Evolutionary conservation across 2,329 filamentous ascomycete genomes (phyloP).

Genomic region (Neoascochyta sp.): DNA sequence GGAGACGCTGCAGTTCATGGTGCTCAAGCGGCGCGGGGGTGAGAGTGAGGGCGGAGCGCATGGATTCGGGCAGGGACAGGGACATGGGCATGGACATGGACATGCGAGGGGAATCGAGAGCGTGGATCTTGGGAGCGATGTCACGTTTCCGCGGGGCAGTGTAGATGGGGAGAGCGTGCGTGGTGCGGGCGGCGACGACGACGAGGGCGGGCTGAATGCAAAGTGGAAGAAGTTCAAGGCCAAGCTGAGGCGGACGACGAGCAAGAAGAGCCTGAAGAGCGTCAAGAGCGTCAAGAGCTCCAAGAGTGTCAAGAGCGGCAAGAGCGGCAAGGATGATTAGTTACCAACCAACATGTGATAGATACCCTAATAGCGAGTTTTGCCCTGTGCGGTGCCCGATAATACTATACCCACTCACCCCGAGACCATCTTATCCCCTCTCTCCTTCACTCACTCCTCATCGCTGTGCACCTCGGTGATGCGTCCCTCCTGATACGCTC

Average conservation of each 20-base stretch:
- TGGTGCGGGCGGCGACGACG: conserved; percentile 4
- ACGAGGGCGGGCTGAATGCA: conserved; percentile 20
- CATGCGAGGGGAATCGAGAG: conserved; percentile 18
- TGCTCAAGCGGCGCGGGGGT: conserved; percentile 12
- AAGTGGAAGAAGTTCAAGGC: conserved; percentile 38
- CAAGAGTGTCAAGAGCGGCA: conserved; percentile 20
- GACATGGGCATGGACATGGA: conserved; percentile 1
- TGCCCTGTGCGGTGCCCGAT: too few relatives aligned
- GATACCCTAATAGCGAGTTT: background rate
- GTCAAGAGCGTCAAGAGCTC: conserved; percentile 30
- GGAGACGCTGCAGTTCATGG: conserved; percentile 36
- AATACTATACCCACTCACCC: too few relatives aligned
- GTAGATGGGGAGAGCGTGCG: conserved; percentile 1
- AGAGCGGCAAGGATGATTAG: conserved; percentile 6
- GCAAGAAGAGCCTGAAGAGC: conserved; percentile 35
- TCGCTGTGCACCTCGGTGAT: conserved; percentile 66
- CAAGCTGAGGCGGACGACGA: conserved; percentile 31
- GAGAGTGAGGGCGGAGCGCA: background rate
- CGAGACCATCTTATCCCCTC: too few relatives aligned
- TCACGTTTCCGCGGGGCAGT: conserved; percentile 10
- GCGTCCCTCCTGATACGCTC: conserved; percentile 65
- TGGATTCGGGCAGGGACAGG: conserved; percentile 1
- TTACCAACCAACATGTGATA: too few relatives aligned
- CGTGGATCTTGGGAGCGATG: conserved; percentile 24
- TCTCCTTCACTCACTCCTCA: conserved; percentile 16